phyloP scores from a whole-genome alignment of 345 rosid species.

The Populus pruinosa region DNA sequence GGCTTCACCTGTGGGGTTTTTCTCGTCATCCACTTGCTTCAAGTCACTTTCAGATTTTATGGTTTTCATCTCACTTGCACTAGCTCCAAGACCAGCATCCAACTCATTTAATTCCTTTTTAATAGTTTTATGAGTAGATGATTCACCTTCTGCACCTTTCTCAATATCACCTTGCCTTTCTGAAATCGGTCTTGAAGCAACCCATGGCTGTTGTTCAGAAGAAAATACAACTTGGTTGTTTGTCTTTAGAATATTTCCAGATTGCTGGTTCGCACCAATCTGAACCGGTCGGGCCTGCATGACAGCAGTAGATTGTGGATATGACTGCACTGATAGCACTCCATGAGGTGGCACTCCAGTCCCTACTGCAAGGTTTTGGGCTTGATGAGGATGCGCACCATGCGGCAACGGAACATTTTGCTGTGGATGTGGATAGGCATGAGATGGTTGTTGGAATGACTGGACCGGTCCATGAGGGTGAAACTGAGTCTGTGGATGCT shows the following conservation, averaged over 20 bases:
- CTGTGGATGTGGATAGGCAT: slow-evolving; percentile 36
- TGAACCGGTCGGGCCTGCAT: slow-evolving; percentile 30
- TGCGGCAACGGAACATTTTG: slow-evolving; percentile 34
- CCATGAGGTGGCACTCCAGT: slow-evolving; percentile 35
- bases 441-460: slow-evolving; percentile 29
- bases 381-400: slow-evolving; percentile 28
- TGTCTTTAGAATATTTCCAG: slow-evolving; percentile 23
- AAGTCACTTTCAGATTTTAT: slow-evolving; percentile 38
- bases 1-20: slow-evolving; percentile 23
- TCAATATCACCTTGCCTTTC: slow-evolving; percentile 28
- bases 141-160: slow-evolving; percentile 32
- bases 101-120: slow-evolving; percentile 23
- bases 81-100: slow-evolving; percentile 26
- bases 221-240: slow-evolving; percentile 25
- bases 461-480: slow-evolving; percentile 40
- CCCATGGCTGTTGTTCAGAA: slow-evolving; percentile 30
- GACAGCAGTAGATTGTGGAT: slow-evolving; percentile 30
- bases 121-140: slow-evolving; percentile 22
- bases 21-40: slow-evolving; percentile 24
- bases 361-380: slow-evolving; percentile 33
- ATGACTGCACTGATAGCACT: slow-evolving; percentile 25
- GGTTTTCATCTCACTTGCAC: slow-evolving; percentile 22
- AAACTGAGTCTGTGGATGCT: slow-evolving; percentile 38
- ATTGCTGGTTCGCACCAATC: slow-evolving; percentile 29
- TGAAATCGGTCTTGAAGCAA: slow-evolving; percentile 20